These are phyloP conservation scores for Lipomyces lipofer DNA, from an alignment of 805 yeast species.

Conservation along the genomic window DNA sequence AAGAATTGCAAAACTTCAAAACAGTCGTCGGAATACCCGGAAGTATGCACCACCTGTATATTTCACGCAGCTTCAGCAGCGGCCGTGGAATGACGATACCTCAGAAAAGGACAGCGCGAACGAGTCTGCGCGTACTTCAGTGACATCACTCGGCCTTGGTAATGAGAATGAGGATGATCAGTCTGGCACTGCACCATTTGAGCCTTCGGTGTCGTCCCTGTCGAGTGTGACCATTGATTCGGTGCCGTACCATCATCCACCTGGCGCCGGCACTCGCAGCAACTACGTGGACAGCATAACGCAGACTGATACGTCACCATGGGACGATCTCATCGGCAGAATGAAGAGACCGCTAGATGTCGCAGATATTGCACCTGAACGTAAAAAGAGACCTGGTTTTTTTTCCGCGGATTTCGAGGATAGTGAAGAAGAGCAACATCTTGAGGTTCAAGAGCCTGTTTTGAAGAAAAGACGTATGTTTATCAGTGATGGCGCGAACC, in stretches of 20 bases:
- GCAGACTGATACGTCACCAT: conserved; percentile 13
- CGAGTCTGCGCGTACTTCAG: neutral
- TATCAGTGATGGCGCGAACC: conserved; percentile 2
- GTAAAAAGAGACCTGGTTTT: conserved; percentile 39
- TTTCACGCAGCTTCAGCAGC: neutral
- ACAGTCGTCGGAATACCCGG: neutral
- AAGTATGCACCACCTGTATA: conserved; percentile 8
- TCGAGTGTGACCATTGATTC: too few relatives aligned
- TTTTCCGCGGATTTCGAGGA: conserved; percentile 41
- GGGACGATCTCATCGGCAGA: neutral
- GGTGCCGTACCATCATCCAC: too few relatives aligned
- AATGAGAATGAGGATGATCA: too few relatives aligned
- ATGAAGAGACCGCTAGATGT: conserved; percentile 31
- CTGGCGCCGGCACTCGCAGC: too few relatives aligned
- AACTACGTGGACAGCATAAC: conserved; percentile 27
- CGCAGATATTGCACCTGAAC: conserved; percentile 33
- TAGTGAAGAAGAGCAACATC: conserved; percentile 34
- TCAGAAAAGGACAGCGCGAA: neutral
- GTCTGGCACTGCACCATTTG: too few relatives aligned
- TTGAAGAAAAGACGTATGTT: conserved; percentile 22
- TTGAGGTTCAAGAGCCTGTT: conserved; percentile 32
- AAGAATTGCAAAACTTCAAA: neutral
- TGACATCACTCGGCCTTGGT: too few relatives aligned
- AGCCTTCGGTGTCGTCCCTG: too few relatives aligned
- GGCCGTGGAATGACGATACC: neutral